Evolutionary conservation across 192 early-diverging fungal species (phyloP), one percentile per base, ranked within the genome.

Genomic region (Funneliformis mosseae): DNA sequence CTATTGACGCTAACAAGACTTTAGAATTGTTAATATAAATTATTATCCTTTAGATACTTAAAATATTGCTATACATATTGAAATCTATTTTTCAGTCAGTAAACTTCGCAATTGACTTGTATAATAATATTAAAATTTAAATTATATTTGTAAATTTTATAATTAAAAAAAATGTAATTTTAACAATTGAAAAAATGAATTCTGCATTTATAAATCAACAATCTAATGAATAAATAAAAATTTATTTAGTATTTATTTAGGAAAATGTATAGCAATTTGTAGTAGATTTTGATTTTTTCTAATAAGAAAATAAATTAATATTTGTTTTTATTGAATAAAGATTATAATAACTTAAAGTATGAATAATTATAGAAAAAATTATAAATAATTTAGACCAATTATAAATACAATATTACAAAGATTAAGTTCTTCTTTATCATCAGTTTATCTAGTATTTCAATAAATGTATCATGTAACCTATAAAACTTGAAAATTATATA

Each of bases 211-310:
- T 16, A 12, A 16, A 68, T 68, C 28, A 68, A 39, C 33, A 39
- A 68, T 9, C 12, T 14, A 67, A 67, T 67, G 1, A 0, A 28
- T 9, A 6, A 33, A 67, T 67, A 12, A 28, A 67, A 67, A 67
- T 67, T 67, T 67, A 67, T 67, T 28, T 67, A 9, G 25, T 28
- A 67, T 67, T 67, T 67, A 67, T 67, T 28, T 28, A 67, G 27
- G 64, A 67, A 67, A 67, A 67, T 67, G 33, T 28, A 67, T 0
- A 67, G 28, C 12, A 67, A 28, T 67, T 67, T 67, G 28, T 67
- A 38, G 64, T 8, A 38, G 27, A 67, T 67, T 2, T 67, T 28
- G 64, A 67, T 67, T 67, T 38, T 67, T 67, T 67, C 38, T 14
- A 67, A 67, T 6, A 67, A 67, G 28, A 67, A 67, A 67, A 6